Evolutionary conservation across 768 basidiomycete genomes (phyloP).

Genomic region (Lepiota brunneoincarnata): DNA sequence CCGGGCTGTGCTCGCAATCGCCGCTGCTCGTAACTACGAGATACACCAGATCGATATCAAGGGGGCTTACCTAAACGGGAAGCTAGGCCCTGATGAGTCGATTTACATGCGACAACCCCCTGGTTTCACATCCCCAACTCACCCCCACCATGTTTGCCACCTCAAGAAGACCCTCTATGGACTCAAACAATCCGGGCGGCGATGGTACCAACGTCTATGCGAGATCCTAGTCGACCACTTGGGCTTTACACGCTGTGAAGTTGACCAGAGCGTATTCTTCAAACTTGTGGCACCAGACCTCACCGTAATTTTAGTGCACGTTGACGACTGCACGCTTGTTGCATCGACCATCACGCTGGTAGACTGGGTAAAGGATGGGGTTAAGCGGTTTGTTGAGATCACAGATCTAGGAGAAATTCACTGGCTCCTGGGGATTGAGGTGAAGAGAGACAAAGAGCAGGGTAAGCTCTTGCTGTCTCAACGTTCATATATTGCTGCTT

Average conservation of each 20-base stretch:
- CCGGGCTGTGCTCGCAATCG: no score
- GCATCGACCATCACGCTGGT: background rate
- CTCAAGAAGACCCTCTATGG: no score
- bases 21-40: no score
- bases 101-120: no score
- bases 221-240: slow-evolving; percentile 3
- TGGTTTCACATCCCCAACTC: no score
- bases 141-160: no score
- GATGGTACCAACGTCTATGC: slow-evolving; percentile 21
- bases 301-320: slow-evolving; percentile 23
- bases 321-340: slow-evolving; percentile 29
- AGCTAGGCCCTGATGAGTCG: no score
- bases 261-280: slow-evolving; percentile 16
- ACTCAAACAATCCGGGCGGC: slow-evolving; percentile 23
- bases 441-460: slow-evolving; percentile 14
- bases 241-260: slow-evolving; percentile 18
- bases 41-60: no score
- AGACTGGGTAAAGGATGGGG: background rate
- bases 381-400: background rate
- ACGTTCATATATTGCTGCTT: slow-evolving; percentile 26
- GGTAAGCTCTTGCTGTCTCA: slow-evolving; percentile 21
- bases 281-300: background rate
- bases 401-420: slow-evolving; percentile 14
- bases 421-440: slow-evolving; percentile 27
- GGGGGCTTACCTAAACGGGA: no score